Evolutionary conservation across 768 basidiomycete species (phyloP).

Genomic region (Lactarius sanguifluus): DNA sequence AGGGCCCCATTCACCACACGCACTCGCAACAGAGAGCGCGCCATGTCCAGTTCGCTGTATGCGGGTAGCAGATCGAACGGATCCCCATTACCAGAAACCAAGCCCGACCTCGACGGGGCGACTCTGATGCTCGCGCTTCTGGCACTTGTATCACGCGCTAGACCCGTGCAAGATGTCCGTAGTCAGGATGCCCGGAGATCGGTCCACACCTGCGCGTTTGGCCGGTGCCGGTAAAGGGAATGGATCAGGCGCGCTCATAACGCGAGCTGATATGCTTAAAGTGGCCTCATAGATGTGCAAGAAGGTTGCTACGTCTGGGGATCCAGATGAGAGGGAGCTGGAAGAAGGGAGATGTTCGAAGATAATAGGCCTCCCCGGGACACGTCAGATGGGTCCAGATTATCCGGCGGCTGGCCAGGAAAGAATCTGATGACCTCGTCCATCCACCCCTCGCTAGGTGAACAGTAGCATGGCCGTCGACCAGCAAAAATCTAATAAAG

Average conservation of each 20-base stretch:
- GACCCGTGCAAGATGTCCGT: neutral
- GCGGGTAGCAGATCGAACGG: constrained; percentile 24
- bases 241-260: neutral
- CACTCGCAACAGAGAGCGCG: constrained; percentile 5
- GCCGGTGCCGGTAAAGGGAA: neutral
- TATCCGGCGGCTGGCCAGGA: too few species aligned
- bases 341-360: neutral
- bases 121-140: constrained; percentile 6
- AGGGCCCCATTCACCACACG: neutral
- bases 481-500: constrained; percentile 67
- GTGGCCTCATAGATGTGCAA: neutral
- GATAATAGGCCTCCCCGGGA: too few species aligned
- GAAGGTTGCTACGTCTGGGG: too few species aligned
- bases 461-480: constrained; percentile 64
- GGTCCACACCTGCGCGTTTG: neutral
- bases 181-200: constrained; percentile 9
- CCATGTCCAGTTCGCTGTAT: constrained; percentile 21
- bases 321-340: neutral
- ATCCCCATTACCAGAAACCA: neutral
- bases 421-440: constrained; percentile 1
- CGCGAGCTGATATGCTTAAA: neutral
- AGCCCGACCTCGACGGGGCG: neutral
- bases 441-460: constrained; percentile 60
- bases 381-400: too few species aligned
- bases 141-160: neutral